Conservation (phyloP, 106 monocot genomes). For the Agapanthus africanus region DNA sequence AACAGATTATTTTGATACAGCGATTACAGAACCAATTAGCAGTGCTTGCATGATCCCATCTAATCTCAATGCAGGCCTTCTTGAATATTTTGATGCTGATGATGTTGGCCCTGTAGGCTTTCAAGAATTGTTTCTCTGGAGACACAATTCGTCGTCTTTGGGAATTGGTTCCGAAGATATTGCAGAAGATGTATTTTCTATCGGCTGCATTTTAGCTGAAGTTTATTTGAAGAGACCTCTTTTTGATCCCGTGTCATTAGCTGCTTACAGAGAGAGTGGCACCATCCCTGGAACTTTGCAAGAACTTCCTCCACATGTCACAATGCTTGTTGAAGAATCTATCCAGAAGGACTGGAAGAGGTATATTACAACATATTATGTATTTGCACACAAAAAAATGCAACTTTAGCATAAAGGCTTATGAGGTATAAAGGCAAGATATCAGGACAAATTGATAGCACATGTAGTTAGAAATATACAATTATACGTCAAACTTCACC, state of each 20-base stretch:
- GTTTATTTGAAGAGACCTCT: conserved; percentile 73
- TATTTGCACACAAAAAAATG: too few relatives aligned
- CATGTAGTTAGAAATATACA: too few relatives aligned
- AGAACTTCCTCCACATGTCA: conserved; percentile 73
- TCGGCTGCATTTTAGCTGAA: conserved; percentile 87
- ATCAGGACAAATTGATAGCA: neutral
- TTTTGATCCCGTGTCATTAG: conserved; percentile 71
- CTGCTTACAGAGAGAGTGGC: conserved; percentile 61
- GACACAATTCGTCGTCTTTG: conserved; percentile 32
- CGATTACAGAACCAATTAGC: conserved; percentile 1
- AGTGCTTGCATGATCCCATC: conserved; percentile 4
- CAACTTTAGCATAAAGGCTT: neutral
- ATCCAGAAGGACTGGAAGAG: conserved; percentile 80
- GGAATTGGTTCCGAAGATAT: conserved; percentile 34
- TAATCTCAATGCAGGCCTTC: conserved; percentile 39
- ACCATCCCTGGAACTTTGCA: conserved; percentile 42
- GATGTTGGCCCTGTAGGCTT: conserved; percentile 40
- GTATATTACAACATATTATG: too few relatives aligned
- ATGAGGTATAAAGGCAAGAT: neutral
- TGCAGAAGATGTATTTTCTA: conserved; percentile 75
- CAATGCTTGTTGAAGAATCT: conserved; percentile 67
- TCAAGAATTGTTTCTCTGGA: conserved; percentile 69
- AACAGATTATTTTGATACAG: conserved; percentile 6
- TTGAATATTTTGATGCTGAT: conserved; percentile 67
- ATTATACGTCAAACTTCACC: too few relatives aligned